phyloP scores from a whole-genome alignment of 352 stramenopile species.

The Pythium insidiosum region DNA sequence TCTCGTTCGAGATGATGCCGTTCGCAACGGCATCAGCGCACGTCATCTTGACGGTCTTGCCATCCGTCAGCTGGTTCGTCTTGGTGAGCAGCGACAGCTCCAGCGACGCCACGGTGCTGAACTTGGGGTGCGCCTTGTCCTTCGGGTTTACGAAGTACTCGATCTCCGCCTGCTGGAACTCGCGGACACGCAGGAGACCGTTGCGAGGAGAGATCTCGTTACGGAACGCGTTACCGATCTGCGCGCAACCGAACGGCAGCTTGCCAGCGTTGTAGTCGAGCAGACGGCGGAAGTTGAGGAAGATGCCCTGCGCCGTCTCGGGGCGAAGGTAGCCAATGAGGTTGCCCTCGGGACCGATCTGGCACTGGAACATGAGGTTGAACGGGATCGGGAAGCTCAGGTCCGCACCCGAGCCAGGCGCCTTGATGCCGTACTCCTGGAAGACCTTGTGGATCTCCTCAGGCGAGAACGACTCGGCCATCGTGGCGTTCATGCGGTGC shows the following conservation, averaged over 20 bases:
- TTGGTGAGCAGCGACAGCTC: constrained; percentile 89
- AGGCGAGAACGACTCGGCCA: constrained; percentile 97
- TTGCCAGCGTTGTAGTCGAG: constrained; percentile 97
- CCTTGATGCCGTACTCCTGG: constrained; percentile 92
- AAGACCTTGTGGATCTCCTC: constrained; percentile 96
- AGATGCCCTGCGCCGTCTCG: constrained; percentile 98
- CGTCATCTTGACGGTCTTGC: constrained; percentile 93
- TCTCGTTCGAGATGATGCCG: constrained; percentile 98
- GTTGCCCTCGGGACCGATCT: constrained; percentile 97
- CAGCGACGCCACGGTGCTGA: constrained; percentile 83
- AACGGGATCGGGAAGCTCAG: constrained; percentile 97
- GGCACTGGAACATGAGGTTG: constrained; percentile 99
- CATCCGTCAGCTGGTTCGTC: constrained; percentile 95
- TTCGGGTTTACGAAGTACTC: constrained; percentile 99
- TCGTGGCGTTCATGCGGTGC: constrained; percentile 89
- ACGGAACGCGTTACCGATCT: constrained; percentile 87
- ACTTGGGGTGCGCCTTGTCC: constrained; percentile 98
- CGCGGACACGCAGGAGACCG: constrained; percentile 95
- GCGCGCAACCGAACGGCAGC: constrained; percentile 74
- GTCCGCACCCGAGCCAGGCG: constrained; percentile 83
- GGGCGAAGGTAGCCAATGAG: constrained; percentile 96
- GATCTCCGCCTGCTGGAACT: constrained; percentile 99
- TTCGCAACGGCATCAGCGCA: constrained; percentile 87
- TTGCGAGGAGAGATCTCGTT: constrained; percentile 97
- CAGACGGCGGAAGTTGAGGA: constrained; percentile 98